Percentiles rank a stretch among this genome's conserved stretches.
Evolutionary conservation across 768 basidiomycete genomes (phyloP).

Genomic region (Fibroporia radiculosa): DNA sequence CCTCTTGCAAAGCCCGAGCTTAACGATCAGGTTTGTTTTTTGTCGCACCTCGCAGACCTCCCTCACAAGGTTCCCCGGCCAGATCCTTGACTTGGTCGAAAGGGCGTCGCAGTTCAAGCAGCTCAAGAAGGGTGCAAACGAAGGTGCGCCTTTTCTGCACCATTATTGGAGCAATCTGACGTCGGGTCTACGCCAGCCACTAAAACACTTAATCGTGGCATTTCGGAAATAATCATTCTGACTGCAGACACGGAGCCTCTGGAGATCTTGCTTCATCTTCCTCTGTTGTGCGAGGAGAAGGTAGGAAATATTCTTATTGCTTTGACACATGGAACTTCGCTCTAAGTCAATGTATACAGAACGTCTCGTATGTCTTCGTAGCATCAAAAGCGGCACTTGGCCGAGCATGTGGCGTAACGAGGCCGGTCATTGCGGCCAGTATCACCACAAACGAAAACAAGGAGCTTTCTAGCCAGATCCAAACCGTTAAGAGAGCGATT

Average conservation of each 20-base stretch:
- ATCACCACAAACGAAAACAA: constrained; percentile 95
- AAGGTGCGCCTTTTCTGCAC: constrained; percentile 48
- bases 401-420: constrained; percentile 89
- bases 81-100: constrained; percentile 95
- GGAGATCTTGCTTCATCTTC: constrained; percentile 95
- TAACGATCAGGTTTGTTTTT: constrained; percentile 73
- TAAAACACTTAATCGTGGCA: constrained; percentile 96
- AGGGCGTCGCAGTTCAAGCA: constrained; percentile 98
- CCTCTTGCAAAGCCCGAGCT: constrained; percentile 79
- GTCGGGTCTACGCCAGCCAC: constrained; percentile 52
- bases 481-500: constrained; percentile 74
- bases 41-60: not conserved
- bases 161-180: not conserved
- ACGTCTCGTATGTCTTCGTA: constrained; percentile 94
- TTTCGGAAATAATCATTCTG: constrained; percentile 95
- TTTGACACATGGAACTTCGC: not conserved
- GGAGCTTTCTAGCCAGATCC: constrained; percentile 86
- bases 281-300: constrained; percentile 98
- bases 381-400: constrained; percentile 94
- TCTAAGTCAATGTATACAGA: constrained; percentile 51
- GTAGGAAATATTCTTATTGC: constrained; percentile 28
- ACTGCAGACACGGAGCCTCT: constrained; percentile 96
- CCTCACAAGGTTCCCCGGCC: not conserved
- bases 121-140: constrained; percentile 98
- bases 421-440: constrained; percentile 92